Evolutionary conservation across 495 filamentous ascomycete species (phyloP).

Genomic region (Trypethelium eluteriae): DNA sequence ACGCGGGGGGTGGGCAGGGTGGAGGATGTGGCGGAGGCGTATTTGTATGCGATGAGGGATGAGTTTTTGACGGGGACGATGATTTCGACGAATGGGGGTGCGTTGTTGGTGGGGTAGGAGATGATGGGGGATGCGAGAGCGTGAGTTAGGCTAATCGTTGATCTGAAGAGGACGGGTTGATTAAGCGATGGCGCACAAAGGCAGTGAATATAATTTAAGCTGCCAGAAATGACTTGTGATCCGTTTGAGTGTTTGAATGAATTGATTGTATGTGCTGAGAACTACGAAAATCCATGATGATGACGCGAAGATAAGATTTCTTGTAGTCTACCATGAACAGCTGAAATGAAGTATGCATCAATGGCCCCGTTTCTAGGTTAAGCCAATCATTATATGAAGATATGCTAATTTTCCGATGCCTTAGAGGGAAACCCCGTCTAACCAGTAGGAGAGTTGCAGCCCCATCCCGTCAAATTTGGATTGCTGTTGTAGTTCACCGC

Average conservation of each 20-base stretch:
- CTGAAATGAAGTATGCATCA: not conserved
- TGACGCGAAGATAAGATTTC: not conserved
- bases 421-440: not conserved
- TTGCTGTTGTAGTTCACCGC: not conserved
- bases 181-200: no score
- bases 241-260: slow-evolving; percentile 15
- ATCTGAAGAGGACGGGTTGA: not conserved
- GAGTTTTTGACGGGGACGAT: slow-evolving; percentile 27
- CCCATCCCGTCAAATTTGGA: slow-evolving; percentile 4
- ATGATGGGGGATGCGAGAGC: not conserved
- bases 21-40: slow-evolving; percentile 34
- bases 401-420: not conserved
- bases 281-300: not conserved
- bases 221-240: not conserved
- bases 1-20: slow-evolving; percentile 19
- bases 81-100: slow-evolving; percentile 29
- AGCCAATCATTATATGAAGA: not conserved
- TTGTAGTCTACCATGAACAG: not conserved
- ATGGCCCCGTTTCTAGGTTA: not conserved
- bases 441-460: not conserved
- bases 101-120: slow-evolving; percentile 20
- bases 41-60: slow-evolving; percentile 31
- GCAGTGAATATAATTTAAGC: no score
- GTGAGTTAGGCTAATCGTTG: not conserved
- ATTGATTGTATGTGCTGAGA: slow-evolving; percentile 14